phyloP scores from a whole-genome alignment of 331 rosid genomes.

The Acacia pycnantha region DNA sequence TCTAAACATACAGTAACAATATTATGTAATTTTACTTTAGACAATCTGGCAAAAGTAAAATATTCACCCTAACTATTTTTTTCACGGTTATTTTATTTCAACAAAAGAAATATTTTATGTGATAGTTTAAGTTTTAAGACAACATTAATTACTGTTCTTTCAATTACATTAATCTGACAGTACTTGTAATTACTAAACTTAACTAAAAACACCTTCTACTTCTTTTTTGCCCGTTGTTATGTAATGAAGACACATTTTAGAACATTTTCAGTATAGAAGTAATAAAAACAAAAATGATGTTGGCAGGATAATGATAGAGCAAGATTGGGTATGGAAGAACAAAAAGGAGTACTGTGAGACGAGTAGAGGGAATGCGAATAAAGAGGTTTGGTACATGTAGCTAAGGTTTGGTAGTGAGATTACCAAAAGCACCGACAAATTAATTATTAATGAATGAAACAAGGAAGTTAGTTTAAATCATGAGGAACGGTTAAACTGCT shows the following conservation, averaged over 20 bases:
- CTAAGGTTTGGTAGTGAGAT: neutral
- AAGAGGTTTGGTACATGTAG: neutral
- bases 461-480: neutral
- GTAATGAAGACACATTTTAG: neutral
- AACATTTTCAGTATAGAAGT: neutral
- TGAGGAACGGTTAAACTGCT: neutral
- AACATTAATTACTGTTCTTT: neutral
- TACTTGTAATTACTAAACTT: too few relatives aligned
- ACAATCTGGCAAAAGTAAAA: neutral
- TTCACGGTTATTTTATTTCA: too few relatives aligned
- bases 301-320: neutral
- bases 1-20: too few relatives aligned
- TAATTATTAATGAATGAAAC: neutral
- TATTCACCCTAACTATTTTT: too few relatives aligned
- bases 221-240: too few relatives aligned
- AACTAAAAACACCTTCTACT: too few relatives aligned
- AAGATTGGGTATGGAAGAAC: neutral
- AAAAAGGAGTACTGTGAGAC: neutral
- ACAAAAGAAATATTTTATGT: too few relatives aligned
- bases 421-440: neutral
- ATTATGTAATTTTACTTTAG: neutral
- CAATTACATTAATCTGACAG: neutral
- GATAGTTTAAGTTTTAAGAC: too few relatives aligned
- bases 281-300: neutral
- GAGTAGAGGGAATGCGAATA: neutral